Evolutionary conservation across 345 rosid species (phyloP).

Genomic region (Hypericum androsaemum): DNA sequence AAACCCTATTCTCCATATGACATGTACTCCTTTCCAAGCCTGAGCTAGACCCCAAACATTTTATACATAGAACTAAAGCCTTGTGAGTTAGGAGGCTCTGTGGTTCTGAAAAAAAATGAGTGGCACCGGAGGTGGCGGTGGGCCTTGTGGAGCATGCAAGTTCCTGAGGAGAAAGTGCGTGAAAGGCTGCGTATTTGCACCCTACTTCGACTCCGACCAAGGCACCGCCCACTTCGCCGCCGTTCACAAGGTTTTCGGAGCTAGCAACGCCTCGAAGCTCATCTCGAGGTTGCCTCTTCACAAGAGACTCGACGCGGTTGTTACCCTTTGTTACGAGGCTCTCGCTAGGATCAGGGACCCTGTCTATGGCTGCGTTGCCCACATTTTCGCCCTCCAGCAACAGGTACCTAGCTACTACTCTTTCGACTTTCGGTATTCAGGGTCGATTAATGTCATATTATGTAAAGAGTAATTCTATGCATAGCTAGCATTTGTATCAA

Average conservation of each 20-base stretch:
- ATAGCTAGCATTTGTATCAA: too few species aligned
- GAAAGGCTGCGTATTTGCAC: slow-evolving; percentile 73
- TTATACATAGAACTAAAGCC: too few species aligned
- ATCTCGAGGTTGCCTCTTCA: slow-evolving; percentile 48
- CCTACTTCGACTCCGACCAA: slow-evolving; percentile 81
- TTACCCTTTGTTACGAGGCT: slow-evolving; percentile 76
- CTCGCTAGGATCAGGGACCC: slow-evolving; percentile 75
- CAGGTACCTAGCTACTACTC: slow-evolving; percentile 29
- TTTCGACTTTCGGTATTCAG: too few species aligned
- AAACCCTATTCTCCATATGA: too few species aligned
- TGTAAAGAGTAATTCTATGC: too few species aligned
- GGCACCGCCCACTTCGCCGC: slow-evolving; percentile 73
- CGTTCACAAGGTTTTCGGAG: slow-evolving; percentile 87
- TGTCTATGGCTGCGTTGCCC: slow-evolving; percentile 71
- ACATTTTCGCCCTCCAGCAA: slow-evolving; percentile 68
- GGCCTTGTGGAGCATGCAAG: slow-evolving; percentile 93
- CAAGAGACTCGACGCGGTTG: slow-evolving; percentile 68
- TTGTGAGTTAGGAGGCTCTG: too few species aligned
- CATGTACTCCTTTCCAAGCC: too few species aligned
- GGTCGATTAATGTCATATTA: too few species aligned
- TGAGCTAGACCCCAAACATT: too few species aligned
- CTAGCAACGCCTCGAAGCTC: slow-evolving; percentile 82
- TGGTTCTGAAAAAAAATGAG: neutral
- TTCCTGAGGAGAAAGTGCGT: slow-evolving; percentile 74
- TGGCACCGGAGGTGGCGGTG: slow-evolving; percentile 23